Percentiles rank a stretch among this genome's conserved stretches.
phyloP scores from a whole-genome alignment of 2,329 filamentous ascomycete genomes.

The Fusarium lateritium region DNA sequence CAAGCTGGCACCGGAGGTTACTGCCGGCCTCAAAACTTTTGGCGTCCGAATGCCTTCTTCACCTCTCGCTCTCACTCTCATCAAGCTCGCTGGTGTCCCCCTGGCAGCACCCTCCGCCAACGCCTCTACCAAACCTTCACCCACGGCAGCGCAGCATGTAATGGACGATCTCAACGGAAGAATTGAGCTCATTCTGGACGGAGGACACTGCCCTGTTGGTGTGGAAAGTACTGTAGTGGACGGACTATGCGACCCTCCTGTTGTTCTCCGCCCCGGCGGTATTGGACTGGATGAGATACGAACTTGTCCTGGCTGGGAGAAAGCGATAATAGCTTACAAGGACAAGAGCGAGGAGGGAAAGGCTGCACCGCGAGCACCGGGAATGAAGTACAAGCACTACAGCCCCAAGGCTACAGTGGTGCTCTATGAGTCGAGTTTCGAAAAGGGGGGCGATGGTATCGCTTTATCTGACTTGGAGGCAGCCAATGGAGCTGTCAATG shows the following conservation, averaged over 20 bases:
- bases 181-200: constrained; percentile 90
- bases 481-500: constrained; percentile 44
- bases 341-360: constrained; percentile 79
- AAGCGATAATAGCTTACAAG: constrained; percentile 82
- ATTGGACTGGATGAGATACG: constrained; percentile 86
- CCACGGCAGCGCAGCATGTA: constrained; percentile 92
- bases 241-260: constrained; percentile 84
- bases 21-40: constrained; percentile 86
- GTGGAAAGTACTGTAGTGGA: constrained; percentile 98
- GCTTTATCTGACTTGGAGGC: constrained; percentile 53
- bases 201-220: constrained; percentile 87
- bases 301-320: constrained; percentile 83
- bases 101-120: constrained; percentile 95
- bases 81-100: constrained; percentile 81
- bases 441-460: constrained; percentile 55
- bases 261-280: constrained; percentile 88
- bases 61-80: constrained; percentile 88
- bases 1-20: constrained; percentile 89
- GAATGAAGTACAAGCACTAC: constrained; percentile 99
- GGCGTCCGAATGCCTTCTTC: constrained; percentile 91
- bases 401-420: constrained; percentile 90
- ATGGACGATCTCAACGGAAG: constrained; percentile 85
- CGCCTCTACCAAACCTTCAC: constrained; percentile 91
- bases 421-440: constrained; percentile 76
- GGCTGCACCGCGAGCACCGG: constrained; percentile 83